Evolutionary conservation across 148 eudicot species (phyloP), one percentile per base, ranked within the genome.

Genomic region (Linanthus parryae): DNA sequence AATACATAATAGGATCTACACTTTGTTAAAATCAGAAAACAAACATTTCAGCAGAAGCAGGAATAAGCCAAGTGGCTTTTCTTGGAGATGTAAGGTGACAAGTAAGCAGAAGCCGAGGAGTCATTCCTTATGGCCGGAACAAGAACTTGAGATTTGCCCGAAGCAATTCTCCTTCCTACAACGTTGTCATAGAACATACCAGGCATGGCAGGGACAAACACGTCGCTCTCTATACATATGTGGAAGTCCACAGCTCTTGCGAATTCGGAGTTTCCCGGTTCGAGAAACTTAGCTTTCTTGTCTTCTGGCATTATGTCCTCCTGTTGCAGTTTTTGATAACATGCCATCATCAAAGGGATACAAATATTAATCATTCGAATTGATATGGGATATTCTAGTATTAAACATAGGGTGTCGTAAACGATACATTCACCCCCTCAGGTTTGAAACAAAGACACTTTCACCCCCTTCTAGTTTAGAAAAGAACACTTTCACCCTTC

Each of bases 21-120:
- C n/a, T n/a, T n/a, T n/a, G n/a, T n/a, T n/a, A n/a, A n/a, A n/a
- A n/a, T n/a, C n/a, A n/a, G n/a, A n/a, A n/a, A n/a, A n/a, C n/a
- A n/a, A n/a, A n/a, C n/a, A n/a, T n/a, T n/a, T 41, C 42, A 66
- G 44, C 76, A 71, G 39, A 60, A 71, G 50, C 76, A 71, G 3
- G 71, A 60, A 50, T 61, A 47, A 3, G 76, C 76, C 5, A 34
- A 27, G 24, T 71, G 71, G 39, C 20, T 71, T 27, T 44, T 71
- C 28, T 26, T 61, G 0, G 71, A 47, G 46, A 71, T 52, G 19
- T 55, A 71, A 9, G 59, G 59, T 19, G 71, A 66, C 11, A 45
- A 22, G 28, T 65, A 57, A 26, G 53, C 64, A 0, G 5, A 36
- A 0, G 55, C 60, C 25, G 50, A 31, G 6, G 59, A 14, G 7